Base-by-base conservation (phyloP, 129 eudicot genomes). In the Centaurea solstitialis region DNA sequence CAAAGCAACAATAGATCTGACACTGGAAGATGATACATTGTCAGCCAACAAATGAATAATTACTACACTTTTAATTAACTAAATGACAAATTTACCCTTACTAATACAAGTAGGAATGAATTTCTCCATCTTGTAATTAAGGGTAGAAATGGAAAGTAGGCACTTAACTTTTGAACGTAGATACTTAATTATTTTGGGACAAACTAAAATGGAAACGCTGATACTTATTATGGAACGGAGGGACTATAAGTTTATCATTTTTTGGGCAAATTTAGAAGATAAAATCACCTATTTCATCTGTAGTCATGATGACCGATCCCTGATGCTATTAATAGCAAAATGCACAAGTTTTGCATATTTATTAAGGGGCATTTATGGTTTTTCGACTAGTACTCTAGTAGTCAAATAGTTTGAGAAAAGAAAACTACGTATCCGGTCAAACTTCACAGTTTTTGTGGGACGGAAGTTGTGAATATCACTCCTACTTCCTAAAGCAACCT, bases 1-100 rank as follows among this genome's bases (percentile, higher is more conserved):
- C 71, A 94, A 86, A 68, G 89, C 94, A 65, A 94, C 97, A 39
- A 94, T 84, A 53, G 99, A 90, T 83, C 99, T 90, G 68, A 94
- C 97, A 92, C 99, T 94, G 87, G 47, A 86, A 67, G 22, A 81
- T 6, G 7, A 82, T 73, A 57, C 73, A 81, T 70, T 17, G 77
- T 30, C 75, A 76, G 78, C 33, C 70, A 18, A 33, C 30, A 26
- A 26, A 26, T 26, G 30, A 26, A 26, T 26, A 26, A 26, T 13
- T 50, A 13, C 17, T 12, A 50, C 20, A 4, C 12, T 50, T 50
- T 50, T 9, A 13, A 13, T 50, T 45, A 12, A 50, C 61, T 50
- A 50, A 50, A 50, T 50, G 61, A 50, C 61, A 13, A 50, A 3
- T 50, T 50, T 50, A 50, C 61, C 61, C 61, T 50, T 50, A 3